phyloP scores from a whole-genome alignment of 768 basidiomycete genomes.

The Tremella mesenterica region DNA sequence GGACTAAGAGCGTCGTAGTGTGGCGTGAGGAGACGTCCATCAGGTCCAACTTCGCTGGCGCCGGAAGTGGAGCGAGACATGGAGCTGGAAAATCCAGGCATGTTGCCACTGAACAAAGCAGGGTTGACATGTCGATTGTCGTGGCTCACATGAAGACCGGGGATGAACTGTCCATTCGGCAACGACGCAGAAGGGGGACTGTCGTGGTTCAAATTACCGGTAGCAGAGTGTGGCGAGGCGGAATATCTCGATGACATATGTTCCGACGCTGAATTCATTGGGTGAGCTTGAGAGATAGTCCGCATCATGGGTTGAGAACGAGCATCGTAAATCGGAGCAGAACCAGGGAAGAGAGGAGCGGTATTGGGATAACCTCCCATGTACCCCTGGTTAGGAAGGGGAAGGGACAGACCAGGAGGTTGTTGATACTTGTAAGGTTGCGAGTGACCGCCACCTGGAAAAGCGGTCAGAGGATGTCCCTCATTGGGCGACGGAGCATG shows the following conservation, averaged over 20 bases:
- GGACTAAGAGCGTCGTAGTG: slow-evolving; percentile 17
- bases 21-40: slow-evolving; percentile 29
- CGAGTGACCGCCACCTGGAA: background rate
- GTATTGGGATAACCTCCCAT: slow-evolving; percentile 18
- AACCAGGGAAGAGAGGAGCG: background rate
- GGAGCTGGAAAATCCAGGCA: slow-evolving; percentile 8
- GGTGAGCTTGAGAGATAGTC: slow-evolving; percentile 35
- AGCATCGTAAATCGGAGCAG: slow-evolving; percentile 19
- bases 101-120: slow-evolving; percentile 21
- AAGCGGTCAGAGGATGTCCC: slow-evolving; percentile 15
- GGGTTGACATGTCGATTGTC: slow-evolving; percentile 24
- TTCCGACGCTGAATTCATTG: slow-evolving; percentile 34
- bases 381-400: slow-evolving; percentile 16
- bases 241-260: slow-evolving; percentile 29
- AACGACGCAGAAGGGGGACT: slow-evolving; percentile 18
- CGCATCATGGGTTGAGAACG: slow-evolving; percentile 26
- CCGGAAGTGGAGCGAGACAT: slow-evolving; percentile 40
- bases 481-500: slow-evolving; percentile 8
- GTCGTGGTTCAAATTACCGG: slow-evolving; percentile 1
- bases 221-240: slow-evolving; percentile 30
- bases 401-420: slow-evolving; percentile 9
- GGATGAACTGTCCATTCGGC: background rate
- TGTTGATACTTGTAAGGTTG: slow-evolving; percentile 7
- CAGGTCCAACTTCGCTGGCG: slow-evolving; percentile 18
- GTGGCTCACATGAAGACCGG: background rate